These are phyloP conservation scores for Calonectria pseudoturangicola DNA, from an alignment of 2,329 filamentous ascomycete genomes.

Conservation along the genomic window DNA sequence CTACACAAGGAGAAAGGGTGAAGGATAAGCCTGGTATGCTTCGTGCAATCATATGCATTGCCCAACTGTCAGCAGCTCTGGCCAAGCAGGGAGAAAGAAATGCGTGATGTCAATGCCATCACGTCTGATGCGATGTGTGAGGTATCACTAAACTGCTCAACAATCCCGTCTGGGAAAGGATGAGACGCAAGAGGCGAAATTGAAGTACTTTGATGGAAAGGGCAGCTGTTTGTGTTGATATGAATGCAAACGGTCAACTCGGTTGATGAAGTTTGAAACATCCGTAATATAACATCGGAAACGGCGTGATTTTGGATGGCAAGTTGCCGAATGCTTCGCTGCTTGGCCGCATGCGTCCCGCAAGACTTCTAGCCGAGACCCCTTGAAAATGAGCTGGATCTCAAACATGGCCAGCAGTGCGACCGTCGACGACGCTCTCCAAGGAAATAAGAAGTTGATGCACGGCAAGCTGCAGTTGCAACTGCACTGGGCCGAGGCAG, in stretches of 20 bases:
- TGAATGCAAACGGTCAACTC: neutral
- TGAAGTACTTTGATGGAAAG: neutral
- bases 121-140: neutral
- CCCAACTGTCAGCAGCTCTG: neutral
- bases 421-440: conserved; percentile 36
- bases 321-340: conserved; percentile 22
- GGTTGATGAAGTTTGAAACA: neutral
- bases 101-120: neutral
- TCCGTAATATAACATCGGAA: neutral
- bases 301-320: neutral
- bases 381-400: conserved; percentile 37
- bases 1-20: neutral
- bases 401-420: conserved; percentile 49
- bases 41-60: neutral
- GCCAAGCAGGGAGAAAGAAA: neutral
- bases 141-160: neutral
- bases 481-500: conserved; percentile 28
- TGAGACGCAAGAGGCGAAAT: neutral
- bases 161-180: neutral
- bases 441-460: conserved; percentile 14
- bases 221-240: neutral
- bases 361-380: conserved; percentile 35
- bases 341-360: conserved; percentile 24
- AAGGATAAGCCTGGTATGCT: neutral
- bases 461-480: conserved; percentile 17